Evolutionary conservation across 2,329 filamentous ascomycete genomes (phyloP).

Genomic region (Fusarium temperatum): DNA sequence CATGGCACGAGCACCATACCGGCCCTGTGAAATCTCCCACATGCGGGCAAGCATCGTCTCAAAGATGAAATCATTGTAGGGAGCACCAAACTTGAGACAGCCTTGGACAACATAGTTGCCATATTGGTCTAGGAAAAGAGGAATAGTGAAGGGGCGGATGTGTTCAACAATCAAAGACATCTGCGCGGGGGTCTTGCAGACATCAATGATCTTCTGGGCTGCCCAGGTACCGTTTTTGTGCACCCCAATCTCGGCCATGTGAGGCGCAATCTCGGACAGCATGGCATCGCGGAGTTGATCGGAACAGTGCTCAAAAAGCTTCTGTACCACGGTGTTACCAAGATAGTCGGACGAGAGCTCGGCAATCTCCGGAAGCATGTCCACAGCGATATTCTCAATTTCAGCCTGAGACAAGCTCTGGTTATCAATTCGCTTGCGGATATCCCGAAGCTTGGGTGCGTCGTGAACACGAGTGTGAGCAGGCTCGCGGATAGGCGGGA

Average conservation of each 20-base stretch:
- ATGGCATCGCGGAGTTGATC: constrained; percentile 91
- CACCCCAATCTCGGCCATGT: constrained; percentile 94
- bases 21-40: constrained; percentile 92
- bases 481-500: constrained; percentile 88
- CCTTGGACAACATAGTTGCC: constrained; percentile 99
- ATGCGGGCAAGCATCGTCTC: constrained; percentile 94
- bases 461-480: constrained; percentile 90
- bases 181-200: constrained; percentile 85
- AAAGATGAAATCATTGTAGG: constrained; percentile 96
- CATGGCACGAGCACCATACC: constrained; percentile 96
- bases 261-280: constrained; percentile 86
- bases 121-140: constrained; percentile 95
- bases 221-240: constrained; percentile 99
- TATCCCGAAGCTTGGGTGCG: constrained; percentile 92
- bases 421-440: constrained; percentile 97
- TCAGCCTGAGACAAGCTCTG: constrained; percentile 85
- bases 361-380: constrained; percentile 96
- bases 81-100: constrained; percentile 88
- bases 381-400: constrained; percentile 89
- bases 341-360: constrained; percentile 96
- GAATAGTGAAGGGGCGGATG: constrained; percentile 85
- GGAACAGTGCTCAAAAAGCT: constrained; percentile 95
- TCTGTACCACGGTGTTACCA: constrained; percentile 99
- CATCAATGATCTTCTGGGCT: constrained; percentile 98
- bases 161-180: constrained; percentile 86